phyloP scores from a whole-genome alignment of 805 yeast genomes.

The Barnettozyma sp. region DNA sequence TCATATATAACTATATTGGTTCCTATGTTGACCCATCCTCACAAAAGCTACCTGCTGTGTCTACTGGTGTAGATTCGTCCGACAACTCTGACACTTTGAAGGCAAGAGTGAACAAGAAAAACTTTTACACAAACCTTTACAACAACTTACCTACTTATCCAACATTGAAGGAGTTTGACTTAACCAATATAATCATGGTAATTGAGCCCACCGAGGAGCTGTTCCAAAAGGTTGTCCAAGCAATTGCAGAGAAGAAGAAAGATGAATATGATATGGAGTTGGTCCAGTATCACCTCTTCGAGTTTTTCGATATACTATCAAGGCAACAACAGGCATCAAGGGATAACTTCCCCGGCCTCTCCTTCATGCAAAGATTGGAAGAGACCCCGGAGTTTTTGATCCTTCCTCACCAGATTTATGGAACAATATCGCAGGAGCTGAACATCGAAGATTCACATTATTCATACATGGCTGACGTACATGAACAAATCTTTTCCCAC shows the following conservation, averaged over 20 bases:
- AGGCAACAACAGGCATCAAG: slow-evolving; percentile 8
- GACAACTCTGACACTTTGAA: background rate
- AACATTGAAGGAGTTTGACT: slow-evolving; percentile 25
- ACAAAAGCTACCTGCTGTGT: slow-evolving; percentile 1
- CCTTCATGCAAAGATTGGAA: slow-evolving; percentile 9
- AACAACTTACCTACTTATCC: slow-evolving; percentile 32
- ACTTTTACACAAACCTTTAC: slow-evolving; percentile 27
- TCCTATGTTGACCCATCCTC: background rate
- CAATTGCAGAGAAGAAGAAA: slow-evolving; percentile 23
- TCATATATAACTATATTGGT: slow-evolving; percentile 6
- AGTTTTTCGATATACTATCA: slow-evolving; percentile 17
- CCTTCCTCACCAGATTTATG: slow-evolving; percentile 47
- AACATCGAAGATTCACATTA: slow-evolving; percentile 30
- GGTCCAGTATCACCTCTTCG: slow-evolving; percentile 33
- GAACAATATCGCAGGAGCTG: slow-evolving; percentile 46
- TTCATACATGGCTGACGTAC: slow-evolving; percentile 38
- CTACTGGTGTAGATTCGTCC: background rate
- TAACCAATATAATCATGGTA: slow-evolving; percentile 50
- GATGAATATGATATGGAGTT: slow-evolving; percentile 53
- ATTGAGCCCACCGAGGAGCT: slow-evolving; percentile 39
- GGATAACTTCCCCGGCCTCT: background rate
- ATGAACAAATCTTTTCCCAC: slow-evolving; percentile 31
- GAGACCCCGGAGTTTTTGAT: slow-evolving; percentile 27
- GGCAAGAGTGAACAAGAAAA: slow-evolving; percentile 9
- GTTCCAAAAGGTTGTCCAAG: slow-evolving; percentile 19